These are phyloP conservation scores for Trapa incisa DNA, from an alignment of 345 rosid genomes.

Conservation along the genomic window DNA sequence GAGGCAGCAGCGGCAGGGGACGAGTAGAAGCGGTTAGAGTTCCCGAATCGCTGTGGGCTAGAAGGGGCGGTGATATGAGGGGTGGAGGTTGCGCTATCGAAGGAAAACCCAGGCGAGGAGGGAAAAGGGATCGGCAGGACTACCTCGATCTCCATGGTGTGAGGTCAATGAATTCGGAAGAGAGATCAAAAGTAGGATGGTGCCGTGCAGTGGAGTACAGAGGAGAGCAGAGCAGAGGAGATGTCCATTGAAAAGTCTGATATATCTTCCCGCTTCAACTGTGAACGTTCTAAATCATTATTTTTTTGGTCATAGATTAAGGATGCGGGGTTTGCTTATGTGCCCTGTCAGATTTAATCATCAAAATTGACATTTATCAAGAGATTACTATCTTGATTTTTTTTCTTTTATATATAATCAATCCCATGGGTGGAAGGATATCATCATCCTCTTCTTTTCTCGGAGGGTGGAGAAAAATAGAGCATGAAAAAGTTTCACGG, in stretches of 20 bases:
- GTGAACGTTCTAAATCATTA: slow-evolving; percentile 21
- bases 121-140: not conserved
- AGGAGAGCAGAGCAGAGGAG: too few relatives aligned
- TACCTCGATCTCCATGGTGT: slow-evolving; percentile 10
- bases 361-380: too few relatives aligned
- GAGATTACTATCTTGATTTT: too few relatives aligned
- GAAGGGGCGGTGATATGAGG: slow-evolving; percentile 22
- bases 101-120: slow-evolving; percentile 9
- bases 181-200: slow-evolving; percentile 14
- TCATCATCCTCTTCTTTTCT: too few relatives aligned
- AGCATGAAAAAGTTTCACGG: too few relatives aligned
- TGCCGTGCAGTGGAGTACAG: too few relatives aligned
- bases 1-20: slow-evolving; percentile 4
- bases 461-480: too few relatives aligned
- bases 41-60: slow-evolving; percentile 16
- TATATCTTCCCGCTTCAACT: slow-evolving; percentile 40
- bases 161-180: not conserved
- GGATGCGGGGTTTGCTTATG: too few relatives aligned
- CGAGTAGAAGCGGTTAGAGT: slow-evolving; percentile 17
- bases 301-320: not conserved
- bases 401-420: too few relatives aligned
- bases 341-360: too few relatives aligned
- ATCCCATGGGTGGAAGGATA: too few relatives aligned
- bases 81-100: slow-evolving; percentile 31
- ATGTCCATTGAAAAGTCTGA: slow-evolving; percentile 24